Base-by-base conservation (phyloP, 2,329 filamentous ascomycete genomes). In the Sclerotinia sclerotiorum region DNA sequence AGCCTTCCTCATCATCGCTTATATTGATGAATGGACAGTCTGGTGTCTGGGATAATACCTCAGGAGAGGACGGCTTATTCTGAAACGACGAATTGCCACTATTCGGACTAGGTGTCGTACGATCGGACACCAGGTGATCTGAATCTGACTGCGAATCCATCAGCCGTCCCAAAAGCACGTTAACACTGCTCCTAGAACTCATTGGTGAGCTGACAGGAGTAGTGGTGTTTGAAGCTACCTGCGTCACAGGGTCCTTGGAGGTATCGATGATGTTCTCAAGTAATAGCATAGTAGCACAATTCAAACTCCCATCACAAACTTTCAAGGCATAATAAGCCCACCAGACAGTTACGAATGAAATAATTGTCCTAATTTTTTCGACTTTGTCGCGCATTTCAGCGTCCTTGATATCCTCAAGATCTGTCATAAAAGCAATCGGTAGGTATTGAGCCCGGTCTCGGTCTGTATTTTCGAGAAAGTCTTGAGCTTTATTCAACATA, bases 311-410 rank as follows among this genome's bases (percentile, higher is more conserved):
- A 49, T 61, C 46, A n/a, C 64, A 67, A 13, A 67, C 44, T 17
- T 49, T 42, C 32, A 67, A 29, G n/a, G 54, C 32, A 19, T 67
- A 67, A 27, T 27, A 5, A 4, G 64, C 54, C 64, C 64, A 67
- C 64, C 64, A 67, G 7, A 52, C 19, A 29, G 44, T 67, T 5
- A 27, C 24, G 13, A 19, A 24, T 48, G 64, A 24, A 2, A 19
- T 17, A 15, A 60, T 4, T 6, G 29, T 61, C 4, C 8, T 35
- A 4, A 67, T 46, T 15, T 29, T 1, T 61, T 42, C 10, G 29
- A 61, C 21, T 27, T 67, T 52, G 8, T 17, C 17, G 6, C 54
- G 52, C 27, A 60, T n/a, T 17, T 1, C 11, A 51, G 15, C n/a
- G 49, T 61, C 44, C 17, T 60, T 21, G 5, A 67, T 13, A 39